Base-by-base conservation (phyloP, 2,329 filamentous ascomycete species). In the Cryphonectria parasitica region DNA sequence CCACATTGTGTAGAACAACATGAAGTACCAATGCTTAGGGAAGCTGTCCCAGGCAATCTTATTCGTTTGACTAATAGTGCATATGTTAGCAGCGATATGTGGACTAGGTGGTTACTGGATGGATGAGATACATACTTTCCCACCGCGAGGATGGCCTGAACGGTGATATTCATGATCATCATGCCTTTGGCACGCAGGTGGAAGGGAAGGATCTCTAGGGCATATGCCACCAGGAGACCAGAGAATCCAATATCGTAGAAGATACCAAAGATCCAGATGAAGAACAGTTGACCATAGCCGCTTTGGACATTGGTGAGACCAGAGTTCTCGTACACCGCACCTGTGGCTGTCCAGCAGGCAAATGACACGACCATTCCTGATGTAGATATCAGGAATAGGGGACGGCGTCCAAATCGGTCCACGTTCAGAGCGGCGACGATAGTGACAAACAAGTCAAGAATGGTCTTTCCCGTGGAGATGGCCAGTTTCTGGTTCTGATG, bases 1-100 rank as follows among this genome's bases (percentile, higher is more conserved):
- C 89, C 89, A 91, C 69, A 88, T 78, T 31, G 87, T 88, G 79
- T 91, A 91, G 80, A 90, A 89, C 62, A 90, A 83, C 83, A 89
- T 90, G 69, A 91, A 87, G 79, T 90, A 85, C 87, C 88, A 91
- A 79, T 90, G 86, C 67, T 84, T 80, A 25, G 86, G 86, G 62
- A 91, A 80, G 68, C 85, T 83, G 66, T 88, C 82, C 85, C 89
- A 90, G 11, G 89, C 89, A 70, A 89, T 81, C 76, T 87, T 87
- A 82, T 91, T 91, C 75, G 87, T 89, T 82, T 89, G 86, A 79
- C 85, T 87, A 22, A 17, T n/a, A 17, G 13, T 60, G 28, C 25
- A 7, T 15, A n/a, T 52, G 60, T 64, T 13, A 65, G 67, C 34
- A 65, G 67, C 34, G 2, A 49, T 28, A 2, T 0, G 64, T 19